Percentiles rank a stretch among this genome's conserved stretches.
These are phyloP conservation scores for Melaleuca alternifolia DNA, from an alignment of 345 rosid genomes.

Conservation along the genomic window DNA sequence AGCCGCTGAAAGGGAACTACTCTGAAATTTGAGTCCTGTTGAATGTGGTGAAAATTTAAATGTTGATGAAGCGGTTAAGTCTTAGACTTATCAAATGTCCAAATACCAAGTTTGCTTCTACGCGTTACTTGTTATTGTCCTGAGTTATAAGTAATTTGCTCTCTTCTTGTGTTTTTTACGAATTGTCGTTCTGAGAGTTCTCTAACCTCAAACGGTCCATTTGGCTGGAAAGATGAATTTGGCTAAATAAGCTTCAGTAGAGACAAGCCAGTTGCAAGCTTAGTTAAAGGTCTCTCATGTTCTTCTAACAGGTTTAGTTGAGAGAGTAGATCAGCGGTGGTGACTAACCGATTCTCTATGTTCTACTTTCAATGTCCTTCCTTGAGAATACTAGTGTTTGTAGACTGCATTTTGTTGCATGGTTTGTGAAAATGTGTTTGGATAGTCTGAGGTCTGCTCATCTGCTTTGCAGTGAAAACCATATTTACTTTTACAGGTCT, in stretches of 20 bases:
- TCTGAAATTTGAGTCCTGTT: not conserved
- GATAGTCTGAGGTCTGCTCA: not conserved
- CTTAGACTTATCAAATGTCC: not conserved
- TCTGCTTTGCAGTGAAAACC: not conserved
- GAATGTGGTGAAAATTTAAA: not conserved
- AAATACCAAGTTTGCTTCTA: not conserved
- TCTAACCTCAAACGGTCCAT: not conserved
- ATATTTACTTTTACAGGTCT: constrained; percentile 33
- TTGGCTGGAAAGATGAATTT: not conserved
- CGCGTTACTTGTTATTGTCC: not conserved
- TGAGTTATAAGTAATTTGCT: not conserved
- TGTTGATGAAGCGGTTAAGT: not conserved
- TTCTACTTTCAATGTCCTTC: not conserved
- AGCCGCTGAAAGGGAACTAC: not conserved
- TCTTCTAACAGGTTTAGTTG: not conserved
- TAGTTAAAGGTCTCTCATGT: not conserved
- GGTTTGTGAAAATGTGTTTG: not conserved
- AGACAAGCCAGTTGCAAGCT: not conserved
- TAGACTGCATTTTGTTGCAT: not conserved
- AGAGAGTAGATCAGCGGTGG: not conserved
- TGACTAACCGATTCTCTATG: not conserved
- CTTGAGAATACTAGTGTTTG: not conserved
- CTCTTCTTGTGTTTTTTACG: not conserved
- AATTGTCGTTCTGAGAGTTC: not conserved
- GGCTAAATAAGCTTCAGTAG: not conserved